phyloP scores from a whole-genome alignment of 352 stramenopile species.

The Globisporangium mamillatum region DNA sequence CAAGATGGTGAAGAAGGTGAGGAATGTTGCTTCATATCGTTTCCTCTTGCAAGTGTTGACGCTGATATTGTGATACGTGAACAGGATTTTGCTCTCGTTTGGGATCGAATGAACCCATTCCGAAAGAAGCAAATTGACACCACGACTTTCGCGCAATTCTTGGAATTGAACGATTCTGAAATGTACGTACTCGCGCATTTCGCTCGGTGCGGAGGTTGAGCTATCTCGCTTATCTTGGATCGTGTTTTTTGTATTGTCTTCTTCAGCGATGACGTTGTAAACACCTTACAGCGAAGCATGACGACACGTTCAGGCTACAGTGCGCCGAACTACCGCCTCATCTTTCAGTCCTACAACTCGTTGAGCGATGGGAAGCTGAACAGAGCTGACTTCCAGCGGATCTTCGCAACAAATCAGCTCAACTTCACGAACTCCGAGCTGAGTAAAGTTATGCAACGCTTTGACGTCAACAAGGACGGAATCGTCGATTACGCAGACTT shows the following conservation, averaged over 20 bases:
- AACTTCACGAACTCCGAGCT: slow-evolving; percentile 71
- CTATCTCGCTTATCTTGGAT: slow-evolving; percentile 1
- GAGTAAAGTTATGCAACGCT: slow-evolving; percentile 76
- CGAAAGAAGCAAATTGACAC: slow-evolving; percentile 56
- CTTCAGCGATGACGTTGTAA: slow-evolving; percentile 65
- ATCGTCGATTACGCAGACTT: slow-evolving; percentile 81
- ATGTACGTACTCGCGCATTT: slow-evolving; percentile 37
- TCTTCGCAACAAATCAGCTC: slow-evolving; percentile 66
- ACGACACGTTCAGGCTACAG: slow-evolving; percentile 58
- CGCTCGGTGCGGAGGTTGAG: background rate
- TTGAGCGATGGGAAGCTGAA: slow-evolving; percentile 64
- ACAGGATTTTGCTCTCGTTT: slow-evolving; percentile 62
- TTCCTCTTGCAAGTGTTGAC: background rate
- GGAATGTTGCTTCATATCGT: background rate
- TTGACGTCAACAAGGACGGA: slow-evolving; percentile 75
- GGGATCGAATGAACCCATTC: slow-evolving; percentile 69
- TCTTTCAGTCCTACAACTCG: slow-evolving; percentile 78
- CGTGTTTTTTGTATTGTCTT: background rate
- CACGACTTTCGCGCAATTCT: slow-evolving; percentile 52
- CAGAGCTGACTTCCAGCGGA: slow-evolving; percentile 66
- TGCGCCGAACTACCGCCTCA: slow-evolving; percentile 65
- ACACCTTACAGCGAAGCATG: slow-evolving; percentile 61
- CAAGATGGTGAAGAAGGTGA: slow-evolving; percentile 75
- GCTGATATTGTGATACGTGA: slow-evolving; percentile 1
- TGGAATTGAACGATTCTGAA: slow-evolving; percentile 74